Percentiles rank a stretch among this genome's conserved stretches.
Evolutionary conservation across 306 rosid genomes (phyloP).

Genomic region (Acacia acuminata): DNA sequence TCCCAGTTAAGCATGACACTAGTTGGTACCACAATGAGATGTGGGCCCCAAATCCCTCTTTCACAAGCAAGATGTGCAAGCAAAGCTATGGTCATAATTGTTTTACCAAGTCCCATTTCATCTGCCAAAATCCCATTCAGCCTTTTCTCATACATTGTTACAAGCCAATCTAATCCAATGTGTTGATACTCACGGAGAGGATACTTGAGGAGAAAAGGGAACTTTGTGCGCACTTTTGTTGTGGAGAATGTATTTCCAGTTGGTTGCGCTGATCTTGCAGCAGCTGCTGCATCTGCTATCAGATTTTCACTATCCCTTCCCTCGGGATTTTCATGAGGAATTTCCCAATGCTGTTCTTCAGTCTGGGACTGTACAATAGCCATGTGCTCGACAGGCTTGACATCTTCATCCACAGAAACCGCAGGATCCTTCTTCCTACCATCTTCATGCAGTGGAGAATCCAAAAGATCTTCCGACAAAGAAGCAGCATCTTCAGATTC

Average conservation of each 20-base stretch:
- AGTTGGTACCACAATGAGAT: conserved; percentile 97
- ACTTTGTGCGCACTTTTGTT: conserved; percentile 92
- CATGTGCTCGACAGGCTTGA: conserved; percentile 48
- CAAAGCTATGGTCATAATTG: conserved; percentile 95
- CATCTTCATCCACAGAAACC: conserved; percentile 53
- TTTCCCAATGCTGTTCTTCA: conserved; percentile 51
- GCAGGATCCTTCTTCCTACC: conserved; percentile 41
- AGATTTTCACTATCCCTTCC: conserved; percentile 75
- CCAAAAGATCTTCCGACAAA: conserved; percentile 55
- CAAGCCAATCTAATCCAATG: conserved; percentile 99
- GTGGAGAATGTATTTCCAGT: conserved; percentile 99
- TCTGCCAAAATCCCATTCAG: conserved; percentile 97
- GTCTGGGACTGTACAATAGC: conserved; percentile 41
- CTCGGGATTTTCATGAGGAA: conserved; percentile 42
- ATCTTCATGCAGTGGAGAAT: conserved; percentile 58
- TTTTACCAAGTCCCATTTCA: conserved; percentile 98
- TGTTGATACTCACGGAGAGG: conserved; percentile 98
- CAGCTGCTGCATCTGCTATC: conserved; percentile 98
- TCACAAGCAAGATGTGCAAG: conserved; percentile 98
- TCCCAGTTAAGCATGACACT: conserved; percentile 99
- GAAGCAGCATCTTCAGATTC: conserved; percentile 71
- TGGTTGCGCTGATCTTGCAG: conserved; percentile 99
- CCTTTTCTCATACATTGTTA: conserved; percentile 95
- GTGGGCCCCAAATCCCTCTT: conserved; percentile 99
- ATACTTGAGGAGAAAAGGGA: conserved; percentile 88